A percentile compares a stretch with the other conserved stretches of the same genome.
phyloP scores from a whole-genome alignment of 2,329 filamentous ascomycete genomes.

The Thyridium curvatum region DNA sequence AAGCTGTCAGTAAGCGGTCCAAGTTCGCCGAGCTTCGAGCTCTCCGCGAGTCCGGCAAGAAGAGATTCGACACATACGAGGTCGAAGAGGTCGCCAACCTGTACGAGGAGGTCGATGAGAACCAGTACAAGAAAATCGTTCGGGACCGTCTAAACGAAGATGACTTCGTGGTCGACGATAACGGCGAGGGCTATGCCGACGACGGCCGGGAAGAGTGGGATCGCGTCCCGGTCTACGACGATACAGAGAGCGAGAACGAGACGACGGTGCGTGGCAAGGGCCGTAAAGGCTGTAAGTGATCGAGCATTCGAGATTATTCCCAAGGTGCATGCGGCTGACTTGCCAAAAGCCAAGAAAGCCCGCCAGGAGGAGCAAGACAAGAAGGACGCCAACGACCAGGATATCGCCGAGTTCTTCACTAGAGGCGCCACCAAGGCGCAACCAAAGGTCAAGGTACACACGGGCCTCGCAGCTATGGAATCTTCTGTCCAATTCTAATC shows the following conservation, averaged over 20 bases:
- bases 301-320: too few species aligned
- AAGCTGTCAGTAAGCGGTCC: conserved; percentile 32
- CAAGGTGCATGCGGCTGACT: too few species aligned
- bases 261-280: conserved; percentile 36
- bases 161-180: conserved; percentile 98
- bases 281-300: conserved; percentile 44
- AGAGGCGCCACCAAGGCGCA: conserved; percentile 61
- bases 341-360: conserved; percentile 67
- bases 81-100: conserved; percentile 77
- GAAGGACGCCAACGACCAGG: conserved; percentile 79
- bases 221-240: conserved; percentile 57
- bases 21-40: conserved; percentile 75
- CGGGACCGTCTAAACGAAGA: conserved; percentile 83
- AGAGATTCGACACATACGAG: conserved; percentile 80
- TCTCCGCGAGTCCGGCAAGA: conserved; percentile 84
- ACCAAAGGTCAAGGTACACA: conserved; percentile 71
- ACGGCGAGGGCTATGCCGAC: conserved; percentile 93
- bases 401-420: conserved; percentile 92
- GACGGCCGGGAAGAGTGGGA: conserved; percentile 96
- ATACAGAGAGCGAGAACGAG: conserved; percentile 73
- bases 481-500: conserved; percentile 6
- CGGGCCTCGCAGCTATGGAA: neutral
- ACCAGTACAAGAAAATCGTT: conserved; percentile 94
- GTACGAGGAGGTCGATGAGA: conserved; percentile 96
- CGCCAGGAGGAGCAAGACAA: conserved; percentile 82